phyloP scores from a whole-genome alignment of 1,284 basidiomycete genomes.

The Gymnopus androsaceus region DNA sequence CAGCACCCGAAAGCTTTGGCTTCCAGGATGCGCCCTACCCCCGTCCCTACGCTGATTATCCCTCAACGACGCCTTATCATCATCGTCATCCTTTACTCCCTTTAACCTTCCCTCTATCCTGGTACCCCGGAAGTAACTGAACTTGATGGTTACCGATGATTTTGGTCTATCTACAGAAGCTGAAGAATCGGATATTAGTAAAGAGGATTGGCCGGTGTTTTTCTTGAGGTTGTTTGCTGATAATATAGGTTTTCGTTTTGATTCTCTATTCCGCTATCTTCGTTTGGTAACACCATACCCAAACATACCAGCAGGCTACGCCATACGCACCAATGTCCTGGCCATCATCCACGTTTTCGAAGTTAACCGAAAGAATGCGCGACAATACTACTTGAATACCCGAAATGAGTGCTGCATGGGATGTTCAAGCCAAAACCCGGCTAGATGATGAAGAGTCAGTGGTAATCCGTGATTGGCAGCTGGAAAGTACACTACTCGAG shows the following conservation, averaged over 20 bases:
- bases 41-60: slow-evolving; percentile 62
- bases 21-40: slow-evolving; percentile 55
- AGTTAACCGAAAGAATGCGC: slow-evolving; percentile 96
- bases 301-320: slow-evolving; percentile 75
- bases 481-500: slow-evolving; percentile 82
- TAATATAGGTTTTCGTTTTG: slow-evolving; percentile 50
- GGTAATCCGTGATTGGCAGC: slow-evolving; percentile 68
- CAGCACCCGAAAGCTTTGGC: slow-evolving; percentile 53
- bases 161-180: slow-evolving; percentile 62
- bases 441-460: slow-evolving; percentile 45
- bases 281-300: slow-evolving; percentile 81
- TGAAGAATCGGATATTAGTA: slow-evolving; percentile 65
- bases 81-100: slow-evolving; percentile 43
- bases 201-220: slow-evolving; percentile 78
- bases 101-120: slow-evolving; percentile 80
- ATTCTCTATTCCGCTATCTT: slow-evolving; percentile 34
- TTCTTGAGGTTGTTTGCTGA: slow-evolving; percentile 77
- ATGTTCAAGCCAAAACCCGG: slow-evolving; percentile 81
- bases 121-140: slow-evolving; percentile 89
- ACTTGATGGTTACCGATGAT: too few relatives aligned
- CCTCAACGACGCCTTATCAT: slow-evolving; percentile 49
- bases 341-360: slow-evolving; percentile 93
- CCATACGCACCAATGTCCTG: slow-evolving; percentile 75
- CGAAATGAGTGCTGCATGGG: slow-evolving; percentile 81
- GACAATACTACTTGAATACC: slow-evolving; percentile 82